Percentiles rank a stretch among this genome's conserved stretches.
Conservation (phyloP, 768 basidiomycete genomes). For the Collybia mongolica region DNA sequence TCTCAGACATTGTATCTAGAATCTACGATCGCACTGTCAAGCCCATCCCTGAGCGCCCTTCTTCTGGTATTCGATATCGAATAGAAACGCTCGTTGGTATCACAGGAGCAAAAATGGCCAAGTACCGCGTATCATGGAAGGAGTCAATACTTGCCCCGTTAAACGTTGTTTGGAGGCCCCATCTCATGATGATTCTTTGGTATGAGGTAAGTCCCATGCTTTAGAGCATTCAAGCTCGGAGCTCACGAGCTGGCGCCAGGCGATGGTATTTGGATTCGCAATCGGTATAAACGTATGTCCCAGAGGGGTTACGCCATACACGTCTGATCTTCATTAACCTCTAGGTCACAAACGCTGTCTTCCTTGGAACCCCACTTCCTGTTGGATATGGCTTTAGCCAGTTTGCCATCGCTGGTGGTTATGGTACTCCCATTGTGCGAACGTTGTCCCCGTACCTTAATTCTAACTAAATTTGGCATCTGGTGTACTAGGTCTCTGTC, state of each 20-base stretch:
- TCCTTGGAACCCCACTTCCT: slow-evolving; percentile 23
- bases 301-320: background rate
- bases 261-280: slow-evolving; percentile 29
- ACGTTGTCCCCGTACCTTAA: background rate
- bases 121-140: slow-evolving; percentile 34
- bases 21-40: slow-evolving; percentile 51
- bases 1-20: slow-evolving; percentile 19
- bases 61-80: slow-evolving; percentile 40
- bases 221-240: background rate
- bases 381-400: slow-evolving; percentile 34
- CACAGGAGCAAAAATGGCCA: slow-evolving; percentile 50
- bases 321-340: slow-evolving; percentile 16
- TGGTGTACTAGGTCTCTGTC: slow-evolving; percentile 27
- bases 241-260: slow-evolving; percentile 5
- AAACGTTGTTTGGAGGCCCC: slow-evolving; percentile 48
- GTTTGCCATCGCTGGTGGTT: slow-evolving; percentile 36
- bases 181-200: slow-evolving; percentile 35
- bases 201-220: slow-evolving; percentile 32
- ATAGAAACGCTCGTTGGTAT: slow-evolving; percentile 52
- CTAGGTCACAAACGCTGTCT: slow-evolving; percentile 32
- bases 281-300: slow-evolving; percentile 35
- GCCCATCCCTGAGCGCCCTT: slow-evolving; percentile 37
- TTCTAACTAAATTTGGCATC: background rate
- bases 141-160: slow-evolving; percentile 33
- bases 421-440: slow-evolving; percentile 37